phyloP scores from a whole-genome alignment of 495 filamentous ascomycete species.

The Cryomyces minteri region DNA sequence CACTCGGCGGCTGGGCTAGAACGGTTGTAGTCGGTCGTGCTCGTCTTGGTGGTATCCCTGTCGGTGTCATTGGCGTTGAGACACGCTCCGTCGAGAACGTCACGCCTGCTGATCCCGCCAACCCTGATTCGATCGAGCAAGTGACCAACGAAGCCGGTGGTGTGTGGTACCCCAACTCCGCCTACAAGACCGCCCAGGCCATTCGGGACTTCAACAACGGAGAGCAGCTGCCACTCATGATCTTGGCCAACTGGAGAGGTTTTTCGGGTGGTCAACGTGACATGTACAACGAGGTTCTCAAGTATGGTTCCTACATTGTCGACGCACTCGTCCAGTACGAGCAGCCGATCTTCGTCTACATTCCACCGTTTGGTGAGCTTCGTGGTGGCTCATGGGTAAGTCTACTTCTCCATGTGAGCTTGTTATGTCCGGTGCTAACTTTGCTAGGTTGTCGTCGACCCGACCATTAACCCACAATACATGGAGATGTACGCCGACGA shows the following conservation, averaged over 20 bases:
- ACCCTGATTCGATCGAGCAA: constrained; percentile 94
- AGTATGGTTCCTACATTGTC: constrained; percentile 97
- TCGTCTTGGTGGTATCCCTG: constrained; percentile 89
- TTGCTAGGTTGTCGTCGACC: constrained; percentile 74
- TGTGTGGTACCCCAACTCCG: constrained; percentile 99
- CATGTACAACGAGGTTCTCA: constrained; percentile 99
- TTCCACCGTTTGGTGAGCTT: constrained; percentile 88
- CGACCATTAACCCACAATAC: constrained; percentile 84
- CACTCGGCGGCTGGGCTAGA: constrained; percentile 88
- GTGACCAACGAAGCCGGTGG: constrained; percentile 86
- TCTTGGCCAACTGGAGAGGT: constrained; percentile 97
- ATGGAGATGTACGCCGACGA: constrained; percentile 99
- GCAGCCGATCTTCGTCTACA: constrained; percentile 97
- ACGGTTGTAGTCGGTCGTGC: constrained; percentile 95
- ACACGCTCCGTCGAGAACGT: constrained; percentile 91
- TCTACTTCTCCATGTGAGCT: constrained; percentile 3
- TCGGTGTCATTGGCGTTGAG: constrained; percentile 97
- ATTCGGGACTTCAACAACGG: constrained; percentile 98
- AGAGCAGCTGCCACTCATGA: constrained; percentile 96
- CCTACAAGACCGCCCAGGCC: constrained; percentile 97
- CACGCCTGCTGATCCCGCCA: constrained; percentile 93
- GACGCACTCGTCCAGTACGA: constrained; percentile 96
- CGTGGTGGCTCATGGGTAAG: constrained; percentile 92
- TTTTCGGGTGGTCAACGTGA: constrained; percentile 98
- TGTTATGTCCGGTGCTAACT: constrained; percentile 13